Evolutionary conservation across 2,329 filamentous ascomycete species (phyloP).

Genomic region (Fonsecaea monophora): DNA sequence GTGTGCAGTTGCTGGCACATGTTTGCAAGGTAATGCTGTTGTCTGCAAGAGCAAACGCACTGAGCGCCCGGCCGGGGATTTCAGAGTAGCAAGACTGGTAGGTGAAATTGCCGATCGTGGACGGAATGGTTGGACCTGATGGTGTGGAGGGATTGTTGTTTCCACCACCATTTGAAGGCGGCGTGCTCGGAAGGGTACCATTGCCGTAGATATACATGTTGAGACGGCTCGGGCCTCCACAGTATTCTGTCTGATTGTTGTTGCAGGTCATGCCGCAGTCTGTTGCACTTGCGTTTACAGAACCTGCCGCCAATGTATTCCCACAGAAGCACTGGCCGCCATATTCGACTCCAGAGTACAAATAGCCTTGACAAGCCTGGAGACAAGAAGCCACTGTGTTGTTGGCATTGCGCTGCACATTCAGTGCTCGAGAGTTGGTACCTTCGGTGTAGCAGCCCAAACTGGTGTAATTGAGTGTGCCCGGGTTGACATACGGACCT

Average conservation of each 20-base stretch:
- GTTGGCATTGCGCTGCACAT: slow-evolving; percentile 40
- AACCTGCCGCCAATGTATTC: slow-evolving; percentile 37
- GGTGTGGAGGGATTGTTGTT: slow-evolving; percentile 18
- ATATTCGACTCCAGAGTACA: slow-evolving; percentile 51
- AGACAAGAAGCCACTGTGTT: slow-evolving; percentile 43
- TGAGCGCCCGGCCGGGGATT: slow-evolving; percentile 44
- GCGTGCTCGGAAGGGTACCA: slow-evolving; percentile 21
- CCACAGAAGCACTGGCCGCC: slow-evolving; percentile 48
- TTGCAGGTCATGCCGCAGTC: slow-evolving; percentile 39
- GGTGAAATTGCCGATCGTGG: slow-evolving; percentile 32
- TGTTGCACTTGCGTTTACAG: slow-evolving; percentile 21
- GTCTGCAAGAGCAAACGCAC: slow-evolving; percentile 29
- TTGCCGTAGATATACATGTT: slow-evolving; percentile 34
- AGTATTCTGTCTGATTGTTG: slow-evolving; percentile 42
- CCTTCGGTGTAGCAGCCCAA: slow-evolving; percentile 52
- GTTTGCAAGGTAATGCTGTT: slow-evolving; percentile 41
- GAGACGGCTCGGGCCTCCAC: slow-evolving; percentile 38
- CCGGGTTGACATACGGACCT: slow-evolving; percentile 34
- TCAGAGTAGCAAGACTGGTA: slow-evolving; percentile 42
- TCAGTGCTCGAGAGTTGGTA: slow-evolving; percentile 44
- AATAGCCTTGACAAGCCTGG: slow-evolving; percentile 39
- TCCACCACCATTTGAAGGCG: slow-evolving; percentile 16
- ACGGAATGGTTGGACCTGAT: slow-evolving; percentile 22
- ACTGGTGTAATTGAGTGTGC: slow-evolving; percentile 42
- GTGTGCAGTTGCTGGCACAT: slow-evolving; percentile 42